Percentiles rank a stretch among this genome's conserved stretches.
phyloP scores from a whole-genome alignment of 139 green algal species.

The Picochlorum sp. region DNA sequence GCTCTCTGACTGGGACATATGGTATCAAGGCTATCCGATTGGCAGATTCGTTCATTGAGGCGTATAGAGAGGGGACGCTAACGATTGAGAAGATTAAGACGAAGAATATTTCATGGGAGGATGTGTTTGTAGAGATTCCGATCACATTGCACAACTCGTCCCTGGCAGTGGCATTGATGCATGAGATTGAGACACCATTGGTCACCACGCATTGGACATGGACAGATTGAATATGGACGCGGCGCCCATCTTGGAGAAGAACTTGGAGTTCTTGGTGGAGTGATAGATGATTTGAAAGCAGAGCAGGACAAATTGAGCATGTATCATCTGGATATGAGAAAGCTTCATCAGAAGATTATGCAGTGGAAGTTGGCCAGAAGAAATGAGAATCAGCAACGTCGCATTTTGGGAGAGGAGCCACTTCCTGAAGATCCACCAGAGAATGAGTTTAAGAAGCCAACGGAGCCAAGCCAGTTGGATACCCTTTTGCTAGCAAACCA shows the following conservation, averaged over 20 bases:
- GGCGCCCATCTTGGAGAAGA: conserved; percentile 74
- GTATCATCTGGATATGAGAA: conserved; percentile 40
- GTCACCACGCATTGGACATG: conserved; percentile 29
- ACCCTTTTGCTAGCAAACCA: conserved; percentile 72
- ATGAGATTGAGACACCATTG: conserved; percentile 39
- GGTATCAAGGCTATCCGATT: conserved; percentile 79
- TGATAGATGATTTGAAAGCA: conserved; percentile 84
- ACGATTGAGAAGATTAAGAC: conserved; percentile 52
- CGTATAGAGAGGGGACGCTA: conserved; percentile 48
- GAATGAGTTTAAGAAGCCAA: conserved; percentile 70
- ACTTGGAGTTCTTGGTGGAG: conserved; percentile 81
- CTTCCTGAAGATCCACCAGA: conserved; percentile 90
- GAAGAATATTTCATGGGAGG: conserved; percentile 61
- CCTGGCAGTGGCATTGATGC: conserved; percentile 70
- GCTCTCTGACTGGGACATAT: conserved; percentile 16
- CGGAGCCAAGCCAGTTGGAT: conserved; percentile 85
- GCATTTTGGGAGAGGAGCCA: conserved; percentile 65
- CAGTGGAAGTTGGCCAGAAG: conserved; percentile 48
- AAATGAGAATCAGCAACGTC: conserved; percentile 79
- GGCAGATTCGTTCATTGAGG: conserved; percentile 81
- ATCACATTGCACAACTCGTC: conserved; percentile 77
- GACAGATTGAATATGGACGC: conserved; percentile 70
- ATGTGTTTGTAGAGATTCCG: conserved; percentile 94
- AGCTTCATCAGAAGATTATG: conserved; percentile 35
- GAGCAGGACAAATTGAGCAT: conserved; percentile 53